phyloP scores from a whole-genome alignment of 805 yeast genomes.

The Myxozyma vanderwaltii region DNA sequence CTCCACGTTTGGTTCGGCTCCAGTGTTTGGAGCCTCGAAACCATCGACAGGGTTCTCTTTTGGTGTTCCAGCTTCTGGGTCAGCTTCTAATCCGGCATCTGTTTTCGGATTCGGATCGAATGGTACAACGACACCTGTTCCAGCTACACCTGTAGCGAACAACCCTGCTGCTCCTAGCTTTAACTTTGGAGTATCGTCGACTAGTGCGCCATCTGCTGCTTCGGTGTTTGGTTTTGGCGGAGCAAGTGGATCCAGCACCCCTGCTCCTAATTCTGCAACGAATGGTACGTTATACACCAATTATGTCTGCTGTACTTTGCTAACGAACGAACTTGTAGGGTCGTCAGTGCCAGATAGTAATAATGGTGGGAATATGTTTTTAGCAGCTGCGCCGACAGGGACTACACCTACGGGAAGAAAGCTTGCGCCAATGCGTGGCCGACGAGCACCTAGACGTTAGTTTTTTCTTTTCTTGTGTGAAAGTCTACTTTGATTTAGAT shows the following conservation, averaged over 20 bases:
- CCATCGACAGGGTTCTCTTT: conserved; percentile 12
- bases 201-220: neutral
- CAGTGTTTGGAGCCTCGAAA: neutral
- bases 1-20: neutral
- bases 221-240: conserved; percentile 1
- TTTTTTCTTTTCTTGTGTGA: neutral
- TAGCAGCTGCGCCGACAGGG: conserved; percentile 19
- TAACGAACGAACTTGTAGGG: neutral
- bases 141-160: conserved; percentile 13
- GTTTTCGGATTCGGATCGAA: conserved; percentile 31
- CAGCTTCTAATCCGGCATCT: conserved; percentile 21
- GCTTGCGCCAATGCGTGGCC: conserved; percentile 30
- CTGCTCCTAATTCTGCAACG: neutral
- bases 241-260: neutral
- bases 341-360: neutral
- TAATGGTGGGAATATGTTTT: conserved; percentile 21
- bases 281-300: neutral
- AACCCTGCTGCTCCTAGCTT: neutral
- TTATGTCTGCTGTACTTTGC: neutral
- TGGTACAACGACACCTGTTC: neutral
- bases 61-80: conserved; percentile 12
- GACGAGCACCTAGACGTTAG: conserved; percentile 17
- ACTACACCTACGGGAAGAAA: conserved; percentile 27
- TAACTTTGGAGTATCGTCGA: conserved; percentile 2
- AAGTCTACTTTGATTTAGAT: neutral